A percentile compares a stretch with the other conserved stretches of the same genome.
Evolutionary conservation across 2,329 filamentous ascomycete genomes (phyloP).

Genomic region (Aspergillus quadrilineatus): DNA sequence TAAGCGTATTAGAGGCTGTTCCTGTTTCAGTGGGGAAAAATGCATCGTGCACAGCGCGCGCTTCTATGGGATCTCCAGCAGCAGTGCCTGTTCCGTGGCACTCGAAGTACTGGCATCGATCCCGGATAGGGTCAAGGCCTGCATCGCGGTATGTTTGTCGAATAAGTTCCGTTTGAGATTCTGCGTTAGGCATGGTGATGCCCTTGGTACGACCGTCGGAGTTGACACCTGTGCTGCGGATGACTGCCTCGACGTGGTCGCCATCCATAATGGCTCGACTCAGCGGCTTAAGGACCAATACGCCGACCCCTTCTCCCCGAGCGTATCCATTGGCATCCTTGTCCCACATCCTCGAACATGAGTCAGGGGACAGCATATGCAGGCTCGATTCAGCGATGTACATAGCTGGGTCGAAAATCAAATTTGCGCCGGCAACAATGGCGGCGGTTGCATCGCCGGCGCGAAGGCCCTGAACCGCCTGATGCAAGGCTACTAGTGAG

Average conservation of each 20-base stretch:
- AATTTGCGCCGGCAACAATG: slow-evolving; percentile 27
- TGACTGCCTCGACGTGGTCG: background rate
- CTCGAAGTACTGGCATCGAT: slow-evolving; percentile 39
- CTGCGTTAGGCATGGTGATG: slow-evolving; percentile 3
- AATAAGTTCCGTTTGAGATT: slow-evolving; percentile 2
- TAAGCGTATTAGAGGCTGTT: too few relatives aligned
- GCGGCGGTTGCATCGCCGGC: slow-evolving; percentile 25
- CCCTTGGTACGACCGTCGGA: slow-evolving; percentile 3
- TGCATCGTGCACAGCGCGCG: slow-evolving; percentile 25
- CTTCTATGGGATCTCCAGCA: slow-evolving; percentile 34
- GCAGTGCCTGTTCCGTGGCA: slow-evolving; percentile 43
- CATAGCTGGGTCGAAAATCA: slow-evolving; percentile 26
- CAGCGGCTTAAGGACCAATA: background rate
- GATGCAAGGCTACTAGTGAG: slow-evolving; percentile 33
- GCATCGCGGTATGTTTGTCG: slow-evolving; percentile 6
- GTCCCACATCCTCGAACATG: slow-evolving; percentile 38
- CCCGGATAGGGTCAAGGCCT: slow-evolving; percentile 14
- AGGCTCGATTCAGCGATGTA: background rate
- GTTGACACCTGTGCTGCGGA: background rate
- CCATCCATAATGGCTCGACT: background rate
- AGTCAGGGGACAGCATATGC: slow-evolving; percentile 23
- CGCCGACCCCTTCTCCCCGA: slow-evolving; percentile 46
- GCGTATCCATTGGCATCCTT: slow-evolving; percentile 46
- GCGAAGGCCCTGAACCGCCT: slow-evolving; percentile 30
- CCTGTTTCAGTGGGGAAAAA: slow-evolving; percentile 14